A percentile compares a stretch with the other conserved stretches of the same genome.
Conservation (phyloP, 163 green algal genomes). For the Prototheca stagnorum region DNA sequence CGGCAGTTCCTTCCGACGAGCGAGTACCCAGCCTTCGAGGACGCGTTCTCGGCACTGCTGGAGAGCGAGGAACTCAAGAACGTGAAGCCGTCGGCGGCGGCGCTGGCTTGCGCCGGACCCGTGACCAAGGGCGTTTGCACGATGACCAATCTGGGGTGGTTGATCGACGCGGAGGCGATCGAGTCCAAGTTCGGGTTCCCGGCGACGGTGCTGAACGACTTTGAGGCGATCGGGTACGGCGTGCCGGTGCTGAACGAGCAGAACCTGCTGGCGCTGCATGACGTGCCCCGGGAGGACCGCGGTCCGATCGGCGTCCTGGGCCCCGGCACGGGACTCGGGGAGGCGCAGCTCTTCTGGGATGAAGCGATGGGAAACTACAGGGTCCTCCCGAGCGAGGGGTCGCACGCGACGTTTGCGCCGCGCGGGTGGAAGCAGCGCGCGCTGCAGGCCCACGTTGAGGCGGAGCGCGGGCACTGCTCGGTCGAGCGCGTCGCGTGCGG, state of each 20-base stretch:
- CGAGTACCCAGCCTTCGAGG: conserved; percentile 42
- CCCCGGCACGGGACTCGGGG: conserved; percentile 78
- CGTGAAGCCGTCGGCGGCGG: conserved; percentile 27
- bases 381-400: conserved; percentile 54
- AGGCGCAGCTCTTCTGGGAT: conserved; percentile 78
- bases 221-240: conserved; percentile 87
- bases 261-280: conserved; percentile 52
- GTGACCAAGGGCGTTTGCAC: conserved; percentile 53
- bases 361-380: conserved; percentile 24
- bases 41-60: conserved; percentile 44
- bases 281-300: conserved; percentile 28
- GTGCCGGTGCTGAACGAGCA: conserved; percentile 43
- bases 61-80: conserved; percentile 13
- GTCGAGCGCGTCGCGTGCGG: conserved; percentile 80
- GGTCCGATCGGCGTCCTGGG: conserved; percentile 67
- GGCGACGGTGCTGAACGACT: conserved; percentile 75
- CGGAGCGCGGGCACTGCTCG: conserved; percentile 58
- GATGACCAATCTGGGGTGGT: conserved; percentile 86
- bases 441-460: conserved; percentile 43
- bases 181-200: conserved; percentile 24
- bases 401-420: conserved; percentile 76
- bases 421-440: conserved; percentile 67
- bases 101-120: conserved; percentile 71
- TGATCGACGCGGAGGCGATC: conserved; percentile 47
- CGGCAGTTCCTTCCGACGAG: conserved; percentile 59